Conservation (phyloP, 1,284 basidiomycete genomes). For the Tilletia setariae region DNA sequence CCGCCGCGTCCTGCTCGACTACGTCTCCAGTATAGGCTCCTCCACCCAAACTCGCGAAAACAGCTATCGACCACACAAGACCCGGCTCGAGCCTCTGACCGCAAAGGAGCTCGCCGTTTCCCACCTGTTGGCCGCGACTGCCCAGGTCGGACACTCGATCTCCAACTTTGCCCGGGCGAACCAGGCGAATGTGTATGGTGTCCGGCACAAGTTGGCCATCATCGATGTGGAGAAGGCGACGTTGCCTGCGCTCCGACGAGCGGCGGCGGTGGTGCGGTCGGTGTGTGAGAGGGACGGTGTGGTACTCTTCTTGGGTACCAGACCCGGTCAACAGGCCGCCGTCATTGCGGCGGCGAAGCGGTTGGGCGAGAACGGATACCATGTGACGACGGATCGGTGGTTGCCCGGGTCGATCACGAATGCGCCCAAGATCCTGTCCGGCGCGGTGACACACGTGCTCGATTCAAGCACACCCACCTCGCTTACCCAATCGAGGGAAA, state of each 20-base stretch:
- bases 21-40: conserved; percentile 61
- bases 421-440: conserved; percentile 62
- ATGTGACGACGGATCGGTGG: conserved; percentile 79
- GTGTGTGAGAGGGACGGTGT: conserved; percentile 78
- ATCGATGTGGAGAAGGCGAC: conserved; percentile 90
- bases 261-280: conserved; percentile 79
- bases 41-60: conserved; percentile 69
- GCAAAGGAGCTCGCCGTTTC: conserved; percentile 73
- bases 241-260: conserved; percentile 82
- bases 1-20: conserved; percentile 28
- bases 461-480: not conserved
- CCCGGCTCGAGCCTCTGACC: conserved; percentile 65
- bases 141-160: conserved; percentile 85
- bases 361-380: conserved; percentile 66
- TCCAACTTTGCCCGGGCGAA: conserved; percentile 81
- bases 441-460: conserved; percentile 41
- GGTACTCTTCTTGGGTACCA: conserved; percentile 85
- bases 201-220: conserved; percentile 81
- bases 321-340: conserved; percentile 70
- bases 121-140: conserved; percentile 84
- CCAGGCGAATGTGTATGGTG: conserved; percentile 89
- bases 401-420: conserved; percentile 91
- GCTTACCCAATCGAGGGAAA: not conserved
- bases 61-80: conserved; percentile 71
- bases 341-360: conserved; percentile 78